Base-by-base conservation (phyloP, 495 filamentous ascomycete genomes). In the Trichocladium uniseriatum region DNA sequence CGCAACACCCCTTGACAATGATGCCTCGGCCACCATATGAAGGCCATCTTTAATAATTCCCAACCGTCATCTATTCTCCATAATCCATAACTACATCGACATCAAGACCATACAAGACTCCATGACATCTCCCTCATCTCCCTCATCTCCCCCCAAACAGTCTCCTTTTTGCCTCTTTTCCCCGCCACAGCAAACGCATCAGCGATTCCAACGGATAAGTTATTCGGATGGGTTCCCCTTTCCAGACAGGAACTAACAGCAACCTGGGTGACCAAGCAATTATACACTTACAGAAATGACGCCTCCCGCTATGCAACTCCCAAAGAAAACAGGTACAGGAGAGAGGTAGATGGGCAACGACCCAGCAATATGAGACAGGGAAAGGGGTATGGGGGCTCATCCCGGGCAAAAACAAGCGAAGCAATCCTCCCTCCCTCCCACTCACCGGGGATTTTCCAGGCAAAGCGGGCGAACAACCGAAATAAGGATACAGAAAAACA, bases 291-390 rank as follows among this genome's bases (percentile, higher is more conserved):
- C 49, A 49, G 43, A 49, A 46, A 44, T 58, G 55, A 27, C 60
- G 58, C 60, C 60, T 34, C 44, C 53, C 53, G 60, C 60, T 63
- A 61, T 63, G 60, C 58, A 54, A 43, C 51, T 43, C 49, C 35
- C 20, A 39, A 50, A 56, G 49, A 38, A 58, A 51, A 53, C 39
- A 48, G 44, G 51, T n/a, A 52, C 19, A 54, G 20, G 29, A 15
- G 31, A 47, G 31, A 44, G 41, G 27, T 18, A 18, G 27, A 34
- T 15, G 18, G 34, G 24, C 20, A 29, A 4, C n/a, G 37, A 45
- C 39, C 16, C 32, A 55, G 48, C 32, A 38, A 38, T 43, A 48
- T 37, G 29, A 19, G 38, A 37, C 8, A 29, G 6, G n/a, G 10
- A 35, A 32, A 37, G 36, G 34, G 34, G 44, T 4, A 43, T 11